A percentile compares a stretch with the other conserved stretches of the same genome.
These are phyloP conservation scores for Komagataella ulmi DNA, from an alignment of 805 yeast genomes.

Conservation along the genomic window DNA sequence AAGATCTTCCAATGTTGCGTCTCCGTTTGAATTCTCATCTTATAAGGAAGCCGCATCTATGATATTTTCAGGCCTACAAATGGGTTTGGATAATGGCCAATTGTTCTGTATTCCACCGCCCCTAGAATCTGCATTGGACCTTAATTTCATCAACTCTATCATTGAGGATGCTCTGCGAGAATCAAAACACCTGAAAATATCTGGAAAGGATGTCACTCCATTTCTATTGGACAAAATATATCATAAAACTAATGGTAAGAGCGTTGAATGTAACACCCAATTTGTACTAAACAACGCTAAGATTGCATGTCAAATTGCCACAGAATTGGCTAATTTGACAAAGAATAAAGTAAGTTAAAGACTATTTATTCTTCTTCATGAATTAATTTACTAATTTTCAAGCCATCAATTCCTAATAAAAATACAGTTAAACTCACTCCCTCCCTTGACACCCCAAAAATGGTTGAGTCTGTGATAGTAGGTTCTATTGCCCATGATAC, in stretches of 20 bases:
- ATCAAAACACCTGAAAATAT: constrained; percentile 37
- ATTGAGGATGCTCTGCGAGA: constrained; percentile 45
- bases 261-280: constrained; percentile 57
- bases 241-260: constrained; percentile 51
- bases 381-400: not conserved
- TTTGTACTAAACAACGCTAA: constrained; percentile 70
- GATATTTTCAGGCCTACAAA: constrained; percentile 31
- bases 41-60: constrained; percentile 50
- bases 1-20: constrained; percentile 56
- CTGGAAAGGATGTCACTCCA: constrained; percentile 74
- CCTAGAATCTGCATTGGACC: constrained; percentile 39
- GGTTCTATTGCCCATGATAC: constrained; percentile 76
- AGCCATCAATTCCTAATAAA: not conserved
- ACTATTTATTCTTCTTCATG: not conserved
- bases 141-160: constrained; percentile 34
- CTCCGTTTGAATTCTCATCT: constrained; percentile 51
- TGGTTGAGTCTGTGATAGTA: constrained; percentile 29
- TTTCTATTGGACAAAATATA: constrained; percentile 56
- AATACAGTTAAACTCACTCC: not conserved
- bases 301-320: constrained; percentile 57
- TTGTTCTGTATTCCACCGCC: constrained; percentile 83
- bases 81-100: constrained; percentile 53
- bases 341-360: constrained; percentile 1
- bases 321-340: constrained; percentile 21
- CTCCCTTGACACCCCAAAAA: not conserved